phyloP scores from a whole-genome alignment of 2,329 filamentous ascomycete species.

The Phialocephala subalpina region DNA sequence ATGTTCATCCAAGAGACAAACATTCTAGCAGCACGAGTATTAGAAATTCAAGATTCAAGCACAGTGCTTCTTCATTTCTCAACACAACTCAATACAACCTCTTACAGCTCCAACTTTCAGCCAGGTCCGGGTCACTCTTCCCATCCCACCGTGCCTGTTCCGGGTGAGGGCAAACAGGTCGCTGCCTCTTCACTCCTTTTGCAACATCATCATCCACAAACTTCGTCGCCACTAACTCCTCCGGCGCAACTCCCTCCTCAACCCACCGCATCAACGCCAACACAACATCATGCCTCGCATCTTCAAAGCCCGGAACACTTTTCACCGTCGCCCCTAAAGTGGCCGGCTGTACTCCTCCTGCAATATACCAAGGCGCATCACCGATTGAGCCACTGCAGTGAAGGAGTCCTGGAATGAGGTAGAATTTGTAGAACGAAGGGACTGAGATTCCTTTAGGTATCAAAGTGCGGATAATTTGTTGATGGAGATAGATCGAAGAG shows the following conservation, averaged over 20 bases:
- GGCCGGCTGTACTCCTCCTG: constrained; percentile 41
- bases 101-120: constrained; percentile 37
- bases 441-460: constrained; percentile 45
- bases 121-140: constrained; percentile 25
- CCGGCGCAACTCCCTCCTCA: constrained; percentile 49
- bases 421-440: constrained; percentile 55
- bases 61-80: too few species aligned
- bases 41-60: too few species aligned
- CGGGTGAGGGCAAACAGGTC: constrained; percentile 53
- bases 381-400: constrained; percentile 52
- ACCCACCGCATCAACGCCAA: constrained; percentile 58
- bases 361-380: constrained; percentile 53
- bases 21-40: too few species aligned
- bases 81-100: constrained; percentile 11
- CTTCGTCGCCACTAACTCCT: constrained; percentile 48
- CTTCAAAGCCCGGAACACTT: constrained; percentile 52
- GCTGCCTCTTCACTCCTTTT: constrained; percentile 51
- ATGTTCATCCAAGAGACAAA: too few species aligned
- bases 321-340: constrained; percentile 39
- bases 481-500: constrained; percentile 60
- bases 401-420: constrained; percentile 57
- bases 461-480: constrained; percentile 54
- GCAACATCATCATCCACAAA: constrained; percentile 48
- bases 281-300: constrained; percentile 55
- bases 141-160: constrained; percentile 27